Evolutionary conservation across 257 asterid species (phyloP).

Genomic region (Voacanga thouarsii): DNA sequence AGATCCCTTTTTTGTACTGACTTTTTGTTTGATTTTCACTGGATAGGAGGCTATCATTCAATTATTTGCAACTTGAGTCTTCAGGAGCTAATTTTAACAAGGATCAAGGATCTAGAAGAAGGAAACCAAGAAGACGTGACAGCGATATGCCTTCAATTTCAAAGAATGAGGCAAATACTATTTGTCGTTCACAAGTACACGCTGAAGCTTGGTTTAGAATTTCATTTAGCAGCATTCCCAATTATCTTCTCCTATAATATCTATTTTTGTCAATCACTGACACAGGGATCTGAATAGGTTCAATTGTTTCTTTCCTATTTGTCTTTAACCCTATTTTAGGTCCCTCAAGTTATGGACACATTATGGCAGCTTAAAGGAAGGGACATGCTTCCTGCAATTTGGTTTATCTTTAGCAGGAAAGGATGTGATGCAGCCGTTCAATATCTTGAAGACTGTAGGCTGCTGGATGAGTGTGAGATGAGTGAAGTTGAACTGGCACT

Average conservation of each 20-base stretch:
- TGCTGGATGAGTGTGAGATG: slow-evolving; percentile 81
- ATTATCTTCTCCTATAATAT: slow-evolving; percentile 7
- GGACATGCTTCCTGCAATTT: slow-evolving; percentile 97
- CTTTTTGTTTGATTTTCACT: slow-evolving; percentile 27
- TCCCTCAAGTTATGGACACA: slow-evolving; percentile 92
- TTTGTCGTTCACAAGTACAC: slow-evolving; percentile 80
- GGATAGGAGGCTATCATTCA: slow-evolving; percentile 69
- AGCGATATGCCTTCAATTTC: slow-evolving; percentile 49
- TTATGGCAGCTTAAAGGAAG: slow-evolving; percentile 77
- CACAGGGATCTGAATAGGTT: neutral
- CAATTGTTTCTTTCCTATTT: neutral
- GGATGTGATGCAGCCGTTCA: slow-evolving; percentile 99
- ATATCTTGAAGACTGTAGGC: slow-evolving; percentile 67
- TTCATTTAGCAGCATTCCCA: slow-evolving; percentile 15
- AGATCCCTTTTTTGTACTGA: slow-evolving; percentile 9
- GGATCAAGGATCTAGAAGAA: slow-evolving; percentile 67
- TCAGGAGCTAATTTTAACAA: slow-evolving; percentile 42
- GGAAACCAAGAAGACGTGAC: slow-evolving; percentile 60
- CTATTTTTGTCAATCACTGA: neutral
- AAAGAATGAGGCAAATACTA: slow-evolving; percentile 61
- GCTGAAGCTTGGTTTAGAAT: slow-evolving; percentile 18
- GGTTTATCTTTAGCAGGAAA: slow-evolving; percentile 98
- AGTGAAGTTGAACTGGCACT: slow-evolving; percentile 89
- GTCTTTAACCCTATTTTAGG: slow-evolving; percentile 36
- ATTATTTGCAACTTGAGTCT: slow-evolving; percentile 59